These are phyloP conservation scores for Tulasnella sp. DNA, from an alignment of 768 basidiomycete genomes.

Conservation along the genomic window DNA sequence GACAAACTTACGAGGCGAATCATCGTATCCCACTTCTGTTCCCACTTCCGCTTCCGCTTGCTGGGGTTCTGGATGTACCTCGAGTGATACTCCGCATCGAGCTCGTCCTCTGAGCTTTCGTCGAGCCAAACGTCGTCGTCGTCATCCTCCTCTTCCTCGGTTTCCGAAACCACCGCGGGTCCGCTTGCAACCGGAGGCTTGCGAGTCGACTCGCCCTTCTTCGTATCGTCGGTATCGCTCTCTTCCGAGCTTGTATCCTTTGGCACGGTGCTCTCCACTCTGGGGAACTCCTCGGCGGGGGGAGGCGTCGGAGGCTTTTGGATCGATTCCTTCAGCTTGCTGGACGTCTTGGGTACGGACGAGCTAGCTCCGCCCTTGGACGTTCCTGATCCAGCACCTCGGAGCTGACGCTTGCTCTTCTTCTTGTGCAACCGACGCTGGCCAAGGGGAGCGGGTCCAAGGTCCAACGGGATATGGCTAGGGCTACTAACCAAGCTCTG, in stretches of 20 bases:
- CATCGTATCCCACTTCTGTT: slow-evolving; percentile 30
- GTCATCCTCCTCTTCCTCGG: slow-evolving; percentile 29
- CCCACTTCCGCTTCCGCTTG: slow-evolving; percentile 29
- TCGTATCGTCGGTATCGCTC: slow-evolving; percentile 27
- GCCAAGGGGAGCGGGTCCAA: slow-evolving; percentile 13
- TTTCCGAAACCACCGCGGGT: slow-evolving; percentile 1
- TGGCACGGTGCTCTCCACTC: slow-evolving; percentile 28
- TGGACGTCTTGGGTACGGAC: background rate
- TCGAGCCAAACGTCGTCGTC: slow-evolving; percentile 32
- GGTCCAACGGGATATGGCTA: background rate
- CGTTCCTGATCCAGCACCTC: background rate
- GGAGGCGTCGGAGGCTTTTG: slow-evolving; percentile 7
- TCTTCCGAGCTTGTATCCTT: slow-evolving; percentile 27
- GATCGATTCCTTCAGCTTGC: slow-evolving; percentile 2
- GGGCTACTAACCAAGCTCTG: slow-evolving; percentile 15
- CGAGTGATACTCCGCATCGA: slow-evolving; percentile 30
- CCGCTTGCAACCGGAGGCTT: background rate
- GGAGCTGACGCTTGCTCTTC: slow-evolving; percentile 22
- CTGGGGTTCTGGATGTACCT: slow-evolving; percentile 28
- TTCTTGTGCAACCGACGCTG: slow-evolving; percentile 11
- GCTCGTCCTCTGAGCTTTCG: slow-evolving; percentile 30
- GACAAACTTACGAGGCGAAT: slow-evolving; percentile 25
- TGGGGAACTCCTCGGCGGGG: background rate
- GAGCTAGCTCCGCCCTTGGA: background rate
- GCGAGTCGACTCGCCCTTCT: slow-evolving; percentile 4